Conservation (phyloP, 176 grass and related monocot genomes). For the Carex pumila region DNA sequence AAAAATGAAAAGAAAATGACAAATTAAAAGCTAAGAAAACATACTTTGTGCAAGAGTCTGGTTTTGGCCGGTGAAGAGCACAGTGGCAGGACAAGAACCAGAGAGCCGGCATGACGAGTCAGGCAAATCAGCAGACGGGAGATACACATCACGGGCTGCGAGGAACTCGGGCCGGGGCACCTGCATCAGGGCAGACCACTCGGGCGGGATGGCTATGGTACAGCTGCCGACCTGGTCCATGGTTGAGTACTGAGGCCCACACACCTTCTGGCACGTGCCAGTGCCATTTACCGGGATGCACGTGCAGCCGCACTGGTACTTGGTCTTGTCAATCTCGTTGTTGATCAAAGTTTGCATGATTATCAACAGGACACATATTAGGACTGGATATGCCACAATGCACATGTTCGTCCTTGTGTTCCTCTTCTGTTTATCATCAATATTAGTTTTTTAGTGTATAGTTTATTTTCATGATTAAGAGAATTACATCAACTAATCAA, state of each 20-base stretch:
- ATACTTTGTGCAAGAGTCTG: too few species aligned
- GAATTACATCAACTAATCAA: not conserved
- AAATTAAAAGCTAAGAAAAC: too few species aligned
- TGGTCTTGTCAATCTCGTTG: constrained; percentile 56
- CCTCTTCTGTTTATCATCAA: constrained; percentile 36
- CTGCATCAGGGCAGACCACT: too few species aligned
- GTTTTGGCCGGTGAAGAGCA: too few species aligned
- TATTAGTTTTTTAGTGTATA: not conserved
- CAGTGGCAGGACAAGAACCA: too few species aligned
- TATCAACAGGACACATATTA: constrained; percentile 59
- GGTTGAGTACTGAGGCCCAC: constrained; percentile 65
- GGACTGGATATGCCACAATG: constrained; percentile 56
- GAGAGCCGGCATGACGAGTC: too few species aligned
- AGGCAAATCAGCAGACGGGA: too few species aligned
- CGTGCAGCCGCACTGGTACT: constrained; percentile 60
- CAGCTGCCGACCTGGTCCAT: constrained; percentile 64
- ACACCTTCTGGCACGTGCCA: constrained; percentile 41
- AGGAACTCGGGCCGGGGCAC: too few species aligned
- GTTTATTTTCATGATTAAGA: not conserved
- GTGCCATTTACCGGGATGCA: constrained; percentile 36
- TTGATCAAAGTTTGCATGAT: constrained; percentile 47
- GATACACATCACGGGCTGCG: too few species aligned
- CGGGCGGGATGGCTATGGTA: constrained; percentile 51
- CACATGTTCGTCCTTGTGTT: constrained; percentile 77
- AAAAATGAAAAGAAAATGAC: too few species aligned